Base-by-base conservation (phyloP, 1,284 basidiomycete genomes). In the Pisolithus thermaeus region DNA sequence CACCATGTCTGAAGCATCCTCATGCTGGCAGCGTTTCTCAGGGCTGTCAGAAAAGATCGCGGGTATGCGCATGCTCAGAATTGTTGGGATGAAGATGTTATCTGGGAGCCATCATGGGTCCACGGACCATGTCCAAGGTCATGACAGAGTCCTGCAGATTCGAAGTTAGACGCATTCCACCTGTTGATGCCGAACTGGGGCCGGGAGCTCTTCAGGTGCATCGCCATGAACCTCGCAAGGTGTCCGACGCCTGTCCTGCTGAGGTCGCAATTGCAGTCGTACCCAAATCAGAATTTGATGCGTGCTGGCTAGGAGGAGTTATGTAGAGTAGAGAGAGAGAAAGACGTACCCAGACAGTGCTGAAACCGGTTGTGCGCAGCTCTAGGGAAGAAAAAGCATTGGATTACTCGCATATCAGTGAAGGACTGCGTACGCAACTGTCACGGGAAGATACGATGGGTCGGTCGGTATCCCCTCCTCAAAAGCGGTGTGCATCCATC, bases 341-440 rank as follows among this genome's bases (percentile, higher is more conserved):
- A 38, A n/a, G 3, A 51, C 52, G 23, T 51, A 86, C 87, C 88
- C 18, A 91, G 70, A 56, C 78, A 83, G 61, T 91, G 89, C 59
- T 90, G 87, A 56, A 91, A 90, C 0, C 88, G 77, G 56, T 82
- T 90, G 61, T 90, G 89, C 0, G 83, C 77, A 0, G 84, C 88
- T 3, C 84, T 77, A 0, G 83, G 81, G 78, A 85, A 91, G 25
- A 90, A 84, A 56, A 80, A 48, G 44, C 11, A 6, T 7, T 11
- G 18, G 27, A n/a, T 32, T 25, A 64, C 71, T 48, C 53, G 73
- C 74, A 73, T 75, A 49, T 75, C 73, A 47, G 75, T 73, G 20
- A 75, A 69, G 0, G 62, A 59, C 58, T 72, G 73, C 8, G 73
- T 62, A 73, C 6, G 61, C 62, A 51, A 75, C 73, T 72, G 22